phyloP scores from a whole-genome alignment of 805 yeast genomes.

The Monosporozyma yasuniensis region DNA sequence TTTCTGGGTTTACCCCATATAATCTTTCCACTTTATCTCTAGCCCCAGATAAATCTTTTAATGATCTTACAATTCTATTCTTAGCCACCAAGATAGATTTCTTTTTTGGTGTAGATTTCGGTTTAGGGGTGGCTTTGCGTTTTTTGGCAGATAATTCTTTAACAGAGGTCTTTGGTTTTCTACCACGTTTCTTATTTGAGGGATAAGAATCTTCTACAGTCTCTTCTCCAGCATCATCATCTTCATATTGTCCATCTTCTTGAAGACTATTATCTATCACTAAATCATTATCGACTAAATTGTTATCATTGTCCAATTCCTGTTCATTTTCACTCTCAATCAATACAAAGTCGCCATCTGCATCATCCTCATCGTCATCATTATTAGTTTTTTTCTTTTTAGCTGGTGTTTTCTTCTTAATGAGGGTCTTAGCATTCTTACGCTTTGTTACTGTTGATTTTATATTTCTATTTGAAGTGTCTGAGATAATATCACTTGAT shows the following conservation, averaged over 20 bases:
- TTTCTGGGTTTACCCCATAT: conserved; percentile 43
- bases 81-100: conserved; percentile 15
- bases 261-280: conserved; percentile 4
- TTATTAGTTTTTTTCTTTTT: background rate
- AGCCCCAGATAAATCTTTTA: conserved; percentile 31
- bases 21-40: conserved; percentile 36
- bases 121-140: background rate
- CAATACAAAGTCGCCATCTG: conserved; percentile 3
- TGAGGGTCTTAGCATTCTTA: background rate
- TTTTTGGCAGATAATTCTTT: background rate
- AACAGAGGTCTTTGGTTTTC: background rate
- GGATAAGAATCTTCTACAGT: background rate
- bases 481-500: background rate
- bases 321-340: conserved; percentile 4
- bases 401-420: background rate
- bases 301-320: conserved; percentile 14
- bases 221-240: conserved; percentile 5
- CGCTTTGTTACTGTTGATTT: background rate
- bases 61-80: conserved; percentile 18
- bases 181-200: background rate
- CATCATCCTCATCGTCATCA: conserved; percentile 4
- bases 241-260: conserved; percentile 1
- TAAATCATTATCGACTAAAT: conserved; percentile 8
- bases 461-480: background rate
- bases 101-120: background rate